Evolutionary conservation across 2,329 filamentous ascomycete genomes (phyloP).

Genomic region (Emergomyces pasteurianus): DNA sequence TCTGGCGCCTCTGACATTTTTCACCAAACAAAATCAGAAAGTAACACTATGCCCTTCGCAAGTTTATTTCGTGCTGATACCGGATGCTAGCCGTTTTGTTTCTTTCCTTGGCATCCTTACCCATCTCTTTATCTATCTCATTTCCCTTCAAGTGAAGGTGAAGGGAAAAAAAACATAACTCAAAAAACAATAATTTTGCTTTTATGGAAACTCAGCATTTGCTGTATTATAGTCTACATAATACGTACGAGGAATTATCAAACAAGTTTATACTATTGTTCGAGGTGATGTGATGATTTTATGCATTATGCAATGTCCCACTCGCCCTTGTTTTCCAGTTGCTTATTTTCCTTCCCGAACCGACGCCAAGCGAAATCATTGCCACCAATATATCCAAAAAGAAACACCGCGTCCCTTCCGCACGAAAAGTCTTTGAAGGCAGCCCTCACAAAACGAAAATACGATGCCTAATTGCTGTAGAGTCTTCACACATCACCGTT

Average conservation of each 20-base stretch:
- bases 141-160: background rate
- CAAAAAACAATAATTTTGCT: background rate
- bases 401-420: background rate
- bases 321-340: background rate
- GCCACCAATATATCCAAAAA: background rate
- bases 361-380: background rate
- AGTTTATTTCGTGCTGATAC: background rate
- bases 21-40: background rate
- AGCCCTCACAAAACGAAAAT: background rate
- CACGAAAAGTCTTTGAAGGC: background rate
- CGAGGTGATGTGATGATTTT: too few species aligned
- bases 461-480: background rate
- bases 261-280: background rate
- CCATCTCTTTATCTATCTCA: background rate
- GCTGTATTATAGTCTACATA: background rate
- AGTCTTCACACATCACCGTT: background rate
- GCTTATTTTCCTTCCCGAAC: too few species aligned
- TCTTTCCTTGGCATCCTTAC: too few species aligned
- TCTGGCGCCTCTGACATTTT: background rate
- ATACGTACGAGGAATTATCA: background rate
- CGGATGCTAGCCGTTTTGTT: too few species aligned
- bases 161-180: too few species aligned
- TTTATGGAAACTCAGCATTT: background rate
- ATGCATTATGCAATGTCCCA: too few species aligned
- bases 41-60: background rate